Conservation (phyloP, 192 early-diverging fungal genomes). For the Linnemannia hyalina region DNA sequence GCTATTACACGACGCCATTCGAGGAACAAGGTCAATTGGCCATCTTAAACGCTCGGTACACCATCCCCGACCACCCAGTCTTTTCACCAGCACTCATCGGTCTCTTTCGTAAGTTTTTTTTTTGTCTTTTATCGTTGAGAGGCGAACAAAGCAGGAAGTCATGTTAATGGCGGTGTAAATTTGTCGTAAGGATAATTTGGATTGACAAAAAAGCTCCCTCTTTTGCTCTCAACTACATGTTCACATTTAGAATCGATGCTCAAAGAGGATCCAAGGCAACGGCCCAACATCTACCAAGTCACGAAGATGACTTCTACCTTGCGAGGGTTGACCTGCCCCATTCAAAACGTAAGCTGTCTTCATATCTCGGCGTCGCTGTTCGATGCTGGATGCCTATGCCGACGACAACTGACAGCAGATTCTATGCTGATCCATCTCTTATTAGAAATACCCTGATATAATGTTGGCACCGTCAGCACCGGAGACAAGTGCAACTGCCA, state of each 20-base stretch:
- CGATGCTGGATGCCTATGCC: background rate
- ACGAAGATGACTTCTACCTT: constrained; percentile 75
- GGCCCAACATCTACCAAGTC: constrained; percentile 88
- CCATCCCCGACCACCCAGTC: constrained; percentile 79
- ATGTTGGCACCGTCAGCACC: constrained; percentile 11
- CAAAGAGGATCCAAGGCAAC: constrained; percentile 77
- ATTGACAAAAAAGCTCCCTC: background rate
- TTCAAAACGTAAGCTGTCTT: constrained; percentile 67
- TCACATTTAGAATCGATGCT: constrained; percentile 71
- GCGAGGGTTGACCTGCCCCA: constrained; percentile 70
- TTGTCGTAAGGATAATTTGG: background rate
- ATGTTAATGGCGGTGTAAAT: background rate
- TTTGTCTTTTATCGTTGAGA: background rate
- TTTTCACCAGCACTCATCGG: constrained; percentile 70
- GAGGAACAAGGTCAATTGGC: constrained; percentile 90
- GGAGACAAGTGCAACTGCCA: constrained; percentile 48
- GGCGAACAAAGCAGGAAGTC: background rate
- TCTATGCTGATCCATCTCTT: background rate
- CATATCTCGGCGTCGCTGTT: background rate
- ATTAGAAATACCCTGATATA: constrained; percentile 51
- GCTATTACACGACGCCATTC: constrained; percentile 96
- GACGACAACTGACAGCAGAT: background rate
- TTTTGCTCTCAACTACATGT: background rate
- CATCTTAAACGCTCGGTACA: constrained; percentile 90
- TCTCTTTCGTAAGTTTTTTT: constrained; percentile 66